phyloP scores from a whole-genome alignment of 768 basidiomycete species.

The Lentinula sp. region DNA sequence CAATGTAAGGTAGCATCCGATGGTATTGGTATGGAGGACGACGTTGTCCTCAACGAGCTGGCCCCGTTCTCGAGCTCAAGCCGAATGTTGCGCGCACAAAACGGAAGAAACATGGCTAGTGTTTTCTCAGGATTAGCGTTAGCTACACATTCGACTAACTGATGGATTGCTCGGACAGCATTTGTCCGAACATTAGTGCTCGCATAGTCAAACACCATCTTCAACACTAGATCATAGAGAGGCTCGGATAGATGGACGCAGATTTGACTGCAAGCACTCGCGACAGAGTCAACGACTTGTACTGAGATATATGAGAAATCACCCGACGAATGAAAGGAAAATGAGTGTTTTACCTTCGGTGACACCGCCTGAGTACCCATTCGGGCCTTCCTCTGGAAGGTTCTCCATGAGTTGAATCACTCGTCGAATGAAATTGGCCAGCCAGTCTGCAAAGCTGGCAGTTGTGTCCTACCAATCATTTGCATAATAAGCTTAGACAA shows the following conservation, averaged over 20 bases:
- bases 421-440: slow-evolving; percentile 71
- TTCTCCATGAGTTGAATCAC: slow-evolving; percentile 81
- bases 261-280: slow-evolving; percentile 70
- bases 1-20: slow-evolving; percentile 86
- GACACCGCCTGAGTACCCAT: slow-evolving; percentile 55
- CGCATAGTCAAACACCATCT: slow-evolving; percentile 80
- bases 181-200: slow-evolving; percentile 78
- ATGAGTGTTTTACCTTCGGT: slow-evolving; percentile 44
- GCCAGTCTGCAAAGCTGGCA: slow-evolving; percentile 74
- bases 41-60: slow-evolving; percentile 66
- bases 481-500: background rate
- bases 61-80: slow-evolving; percentile 83
- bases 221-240: slow-evolving; percentile 73
- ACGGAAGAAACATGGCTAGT: slow-evolving; percentile 69
- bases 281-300: slow-evolving; percentile 72
- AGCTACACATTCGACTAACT: slow-evolving; percentile 80
- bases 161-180: slow-evolving; percentile 81
- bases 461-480: slow-evolving; percentile 48
- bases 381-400: slow-evolving; percentile 74
- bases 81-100: slow-evolving; percentile 64
- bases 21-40: slow-evolving; percentile 58
- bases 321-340: background rate
- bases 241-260: slow-evolving; percentile 69
- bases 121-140: slow-evolving; percentile 76
- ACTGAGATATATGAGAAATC: slow-evolving; percentile 29